Evolutionary conservation across 2,329 filamentous ascomycete genomes (phyloP).

Genomic region (Talaromyces albobiverticillius): DNA sequence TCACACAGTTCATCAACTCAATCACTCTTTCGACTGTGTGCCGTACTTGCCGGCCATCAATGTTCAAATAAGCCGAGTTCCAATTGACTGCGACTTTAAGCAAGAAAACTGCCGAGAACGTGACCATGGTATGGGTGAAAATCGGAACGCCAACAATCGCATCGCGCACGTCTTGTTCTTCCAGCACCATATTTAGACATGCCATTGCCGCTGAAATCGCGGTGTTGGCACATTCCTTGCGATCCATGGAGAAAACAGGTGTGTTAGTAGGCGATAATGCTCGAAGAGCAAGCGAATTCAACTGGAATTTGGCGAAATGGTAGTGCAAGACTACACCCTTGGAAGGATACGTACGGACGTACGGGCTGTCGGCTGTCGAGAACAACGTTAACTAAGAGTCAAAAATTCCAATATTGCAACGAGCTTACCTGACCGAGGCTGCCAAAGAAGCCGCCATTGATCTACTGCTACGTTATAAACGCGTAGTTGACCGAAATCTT

Average conservation of each 20-base stretch:
- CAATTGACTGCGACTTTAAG: conserved; percentile 45
- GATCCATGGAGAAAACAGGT: conserved; percentile 42
- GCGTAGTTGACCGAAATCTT: conserved; percentile 50
- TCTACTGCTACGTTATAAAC: conserved; percentile 50
- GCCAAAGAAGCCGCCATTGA: conserved; percentile 52
- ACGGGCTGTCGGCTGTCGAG: conserved; percentile 39
- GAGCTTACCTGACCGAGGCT: conserved; percentile 43
- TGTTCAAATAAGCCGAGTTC: conserved; percentile 41
- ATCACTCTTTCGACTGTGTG: conserved; percentile 39
- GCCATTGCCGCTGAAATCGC: conserved; percentile 49
- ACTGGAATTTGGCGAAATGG: conserved; percentile 53
- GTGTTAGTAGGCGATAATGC: conserved; percentile 43
- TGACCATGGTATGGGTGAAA: conserved; percentile 46
- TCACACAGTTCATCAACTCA: conserved; percentile 39
- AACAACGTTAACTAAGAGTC: conserved; percentile 8
- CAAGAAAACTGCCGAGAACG: conserved; percentile 45
- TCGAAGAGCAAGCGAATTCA: conserved; percentile 45
- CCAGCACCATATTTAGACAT: conserved; percentile 46
- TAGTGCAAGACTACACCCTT: conserved; percentile 53
- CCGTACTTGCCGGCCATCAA: conserved; percentile 38
- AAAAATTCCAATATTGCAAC: conserved; percentile 1
- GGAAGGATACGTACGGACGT: conserved; percentile 48
- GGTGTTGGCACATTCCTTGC: conserved; percentile 44
- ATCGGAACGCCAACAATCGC: conserved; percentile 49
- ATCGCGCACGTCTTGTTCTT: conserved; percentile 48